Evolutionary conservation across 208 protist genomes (phyloP), one percentile per base, ranked within the genome.

Genomic region (Plasmodiophora brassicae): DNA sequence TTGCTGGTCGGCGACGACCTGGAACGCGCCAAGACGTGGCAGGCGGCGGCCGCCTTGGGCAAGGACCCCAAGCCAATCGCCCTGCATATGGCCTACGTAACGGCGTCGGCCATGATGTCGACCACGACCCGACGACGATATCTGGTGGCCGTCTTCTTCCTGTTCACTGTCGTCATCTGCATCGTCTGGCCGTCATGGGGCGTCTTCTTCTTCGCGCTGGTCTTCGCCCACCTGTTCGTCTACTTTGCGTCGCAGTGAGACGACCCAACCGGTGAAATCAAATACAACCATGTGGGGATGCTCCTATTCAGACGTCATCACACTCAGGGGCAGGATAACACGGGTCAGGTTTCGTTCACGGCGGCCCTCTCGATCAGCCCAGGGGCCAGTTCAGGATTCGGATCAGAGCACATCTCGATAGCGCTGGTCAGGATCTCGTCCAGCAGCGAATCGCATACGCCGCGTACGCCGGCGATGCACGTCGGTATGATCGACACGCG

Each of bases 31-130:
- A 78, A 78, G 41, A 38, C 65, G 32, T 78, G 65, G 65, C 65
- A 78, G 41, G 32, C 65, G n/a, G 65, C 65, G 5, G 5, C 65
- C 14, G 65, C 65, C 10, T 32, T 78, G n/a, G 65, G 65, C 65
- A 78, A 78, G 65, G 65, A 78, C 20, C 65, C 65, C 5, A 78
- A 78, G n/a, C 65, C 65, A 8, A 78, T 38, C n/a, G 65, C 65
- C n/a, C 41, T 78, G n/a, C 65, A 78, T 8, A 78, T 78, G 65
- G 5, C 65, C 32, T 78, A 44, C 65, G 41, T 78, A 14, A 78
- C 5, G 10, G 65, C 65, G n/a, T 78, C 65, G 5, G 65, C 65
- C 14, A 78, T 38, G n/a, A 78, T 78, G 65, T 5, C 65, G n/a
- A 32, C 65, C 10, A 78, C 65, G 32, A 78, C 14, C 32, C 5